Evolutionary conservation across 2,329 filamentous ascomycete genomes (phyloP).

Genomic region (Paradendryphiella salina): DNA sequence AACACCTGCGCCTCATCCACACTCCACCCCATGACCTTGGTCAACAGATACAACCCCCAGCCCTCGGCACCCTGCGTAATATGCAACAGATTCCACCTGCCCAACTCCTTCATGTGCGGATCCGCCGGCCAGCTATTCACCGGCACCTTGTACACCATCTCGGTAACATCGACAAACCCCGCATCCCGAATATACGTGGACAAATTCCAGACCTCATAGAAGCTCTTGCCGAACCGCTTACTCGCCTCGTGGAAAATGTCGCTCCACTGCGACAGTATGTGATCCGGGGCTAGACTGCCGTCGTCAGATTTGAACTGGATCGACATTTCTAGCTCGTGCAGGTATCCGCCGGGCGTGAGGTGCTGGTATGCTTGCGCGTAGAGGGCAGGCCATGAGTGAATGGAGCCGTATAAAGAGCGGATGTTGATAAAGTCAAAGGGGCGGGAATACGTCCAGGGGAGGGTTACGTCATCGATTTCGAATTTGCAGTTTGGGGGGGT

Average conservation of each 20-base stretch:
- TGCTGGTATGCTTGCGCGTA: slow-evolving; percentile 33
- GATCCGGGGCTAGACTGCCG: slow-evolving; percentile 38
- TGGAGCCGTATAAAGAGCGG: slow-evolving; percentile 49
- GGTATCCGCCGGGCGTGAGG: slow-evolving; percentile 45
- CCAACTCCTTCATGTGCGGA: slow-evolving; percentile 39
- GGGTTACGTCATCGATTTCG: slow-evolving; percentile 51
- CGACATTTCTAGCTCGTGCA: slow-evolving; percentile 49
- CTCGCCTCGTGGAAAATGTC: slow-evolving; percentile 34
- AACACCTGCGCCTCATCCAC: slow-evolving; percentile 52
- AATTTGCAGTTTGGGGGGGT: slow-evolving; percentile 52
- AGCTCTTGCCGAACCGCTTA: slow-evolving; percentile 28
- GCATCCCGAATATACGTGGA: slow-evolving; percentile 30
- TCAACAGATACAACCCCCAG: slow-evolving; percentile 35
- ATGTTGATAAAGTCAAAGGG: slow-evolving; percentile 51
- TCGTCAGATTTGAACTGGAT: slow-evolving; percentile 49
- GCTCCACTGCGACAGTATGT: slow-evolving; percentile 32
- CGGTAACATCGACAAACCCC: slow-evolving; percentile 35
- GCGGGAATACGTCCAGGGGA: slow-evolving; percentile 44
- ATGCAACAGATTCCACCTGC: slow-evolving; percentile 38
- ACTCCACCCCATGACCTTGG: slow-evolving; percentile 40
- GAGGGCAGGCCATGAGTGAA: slow-evolving; percentile 50
- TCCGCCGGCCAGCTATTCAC: slow-evolving; percentile 37
- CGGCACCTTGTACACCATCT: slow-evolving; percentile 37
- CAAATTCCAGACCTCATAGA: slow-evolving; percentile 34
- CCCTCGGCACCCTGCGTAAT: slow-evolving; percentile 36